Evolutionary conservation across 805 yeast species (phyloP).

Genomic region (Cyberlindnera nakhonratchasimensis): DNA sequence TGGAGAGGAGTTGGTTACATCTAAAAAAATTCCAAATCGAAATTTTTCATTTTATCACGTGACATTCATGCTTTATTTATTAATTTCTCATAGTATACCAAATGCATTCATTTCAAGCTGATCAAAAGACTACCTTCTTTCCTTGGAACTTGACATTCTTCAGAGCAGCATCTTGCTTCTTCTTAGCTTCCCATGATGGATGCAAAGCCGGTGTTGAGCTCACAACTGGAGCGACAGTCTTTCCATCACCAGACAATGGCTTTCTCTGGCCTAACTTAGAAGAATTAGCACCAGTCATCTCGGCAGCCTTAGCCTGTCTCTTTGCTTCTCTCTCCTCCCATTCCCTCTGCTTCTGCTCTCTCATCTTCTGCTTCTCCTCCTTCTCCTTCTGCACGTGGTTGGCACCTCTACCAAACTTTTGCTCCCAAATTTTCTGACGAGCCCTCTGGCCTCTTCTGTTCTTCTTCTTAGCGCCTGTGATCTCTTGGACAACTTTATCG

Average conservation of each 20-base stretch:
- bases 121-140: slow-evolving; percentile 80
- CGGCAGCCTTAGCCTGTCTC: slow-evolving; percentile 48
- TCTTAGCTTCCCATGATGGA: slow-evolving; percentile 98
- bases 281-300: slow-evolving; percentile 37
- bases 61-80: not conserved
- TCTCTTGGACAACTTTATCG: slow-evolving; percentile 46
- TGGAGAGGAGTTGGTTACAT: not conserved
- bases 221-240: slow-evolving; percentile 16
- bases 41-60: slow-evolving; percentile 4
- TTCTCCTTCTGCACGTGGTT: slow-evolving; percentile 70
- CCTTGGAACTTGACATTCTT: slow-evolving; percentile 73
- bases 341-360: slow-evolving; percentile 58
- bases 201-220: slow-evolving; percentile 43
- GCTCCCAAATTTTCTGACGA: slow-evolving; percentile 94
- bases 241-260: not conserved
- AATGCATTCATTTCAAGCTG: no score
- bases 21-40: no score
- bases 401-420: slow-evolving; percentile 81
- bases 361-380: slow-evolving; percentile 49
- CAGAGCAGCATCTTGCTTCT: slow-evolving; percentile 60
- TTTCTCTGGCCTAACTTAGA: slow-evolving; percentile 38
- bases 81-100: no score
- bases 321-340: slow-evolving; percentile 70
- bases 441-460: slow-evolving; percentile 98
- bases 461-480: slow-evolving; percentile 56